Conservation (phyloP, 2,329 filamentous ascomycete species). For the Diplodia intermedia region DNA sequence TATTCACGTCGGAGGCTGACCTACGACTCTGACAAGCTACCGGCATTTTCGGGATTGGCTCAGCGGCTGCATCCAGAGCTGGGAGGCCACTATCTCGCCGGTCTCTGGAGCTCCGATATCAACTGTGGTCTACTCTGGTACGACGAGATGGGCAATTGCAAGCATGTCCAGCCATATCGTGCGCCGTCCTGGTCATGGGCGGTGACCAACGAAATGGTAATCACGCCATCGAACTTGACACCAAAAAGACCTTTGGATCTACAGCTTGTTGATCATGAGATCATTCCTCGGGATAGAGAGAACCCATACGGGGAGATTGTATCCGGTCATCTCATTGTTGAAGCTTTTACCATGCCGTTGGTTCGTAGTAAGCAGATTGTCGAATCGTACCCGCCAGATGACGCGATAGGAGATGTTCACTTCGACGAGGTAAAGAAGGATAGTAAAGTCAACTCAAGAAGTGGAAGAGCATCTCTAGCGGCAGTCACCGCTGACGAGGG, state of each 20-base stretch:
- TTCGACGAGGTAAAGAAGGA: neutral
- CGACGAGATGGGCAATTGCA: neutral
- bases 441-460: rapidly evolving
- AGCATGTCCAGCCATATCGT: neutral
- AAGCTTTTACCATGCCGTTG: neutral
- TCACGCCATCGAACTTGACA: neutral
- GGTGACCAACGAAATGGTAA: neutral
- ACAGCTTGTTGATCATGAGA: neutral
- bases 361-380: constrained; percentile 1
- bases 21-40: neutral
- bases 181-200: constrained; percentile 6
- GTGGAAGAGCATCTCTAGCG: neutral
- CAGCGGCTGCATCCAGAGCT: neutral
- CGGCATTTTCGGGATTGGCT: neutral
- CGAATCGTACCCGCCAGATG: neutral
- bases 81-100: neutral
- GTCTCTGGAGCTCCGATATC: neutral
- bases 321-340: neutral
- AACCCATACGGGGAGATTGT: neutral
- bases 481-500: neutral
- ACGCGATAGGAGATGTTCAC: neutral
- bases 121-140: neutral
- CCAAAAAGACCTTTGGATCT: neutral
- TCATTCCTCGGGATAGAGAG: neutral
- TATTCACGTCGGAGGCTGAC: neutral